phyloP scores from a whole-genome alignment of 768 basidiomycete genomes.

The Clavaria fumosa region DNA sequence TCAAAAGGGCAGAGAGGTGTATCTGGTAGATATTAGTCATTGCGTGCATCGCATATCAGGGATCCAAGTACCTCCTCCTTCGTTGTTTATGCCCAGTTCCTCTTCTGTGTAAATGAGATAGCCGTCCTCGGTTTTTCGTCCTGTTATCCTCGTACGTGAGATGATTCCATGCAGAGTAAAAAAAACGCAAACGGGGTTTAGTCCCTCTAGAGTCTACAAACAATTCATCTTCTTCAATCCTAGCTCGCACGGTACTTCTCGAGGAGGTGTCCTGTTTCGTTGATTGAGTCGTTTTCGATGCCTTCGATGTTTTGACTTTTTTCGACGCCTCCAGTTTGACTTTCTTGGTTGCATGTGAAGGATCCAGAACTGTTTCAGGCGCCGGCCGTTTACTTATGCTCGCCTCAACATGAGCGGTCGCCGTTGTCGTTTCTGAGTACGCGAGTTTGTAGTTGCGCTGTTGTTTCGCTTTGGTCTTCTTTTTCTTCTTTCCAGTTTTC shows the following conservation, averaged over 20 bases:
- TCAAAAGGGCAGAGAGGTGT: conserved; percentile 80
- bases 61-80: conserved; percentile 50
- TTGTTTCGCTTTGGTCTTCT: conserved; percentile 11
- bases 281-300: too few species aligned
- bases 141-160: conserved; percentile 20
- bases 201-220: conserved; percentile 69
- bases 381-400: conserved; percentile 21
- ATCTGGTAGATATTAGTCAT: conserved; percentile 30
- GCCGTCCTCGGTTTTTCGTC: conserved; percentile 68
- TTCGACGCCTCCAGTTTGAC: neutral
- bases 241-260: too few species aligned
- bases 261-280: too few species aligned
- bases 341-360: conserved; percentile 22
- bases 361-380: conserved; percentile 54
- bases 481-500: conserved; percentile 33
- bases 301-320: conserved; percentile 8
- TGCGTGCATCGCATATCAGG: conserved; percentile 9
- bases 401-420: neutral
- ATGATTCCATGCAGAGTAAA: conserved; percentile 2
- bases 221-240: conserved; percentile 27
- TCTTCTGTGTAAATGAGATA: conserved; percentile 70
- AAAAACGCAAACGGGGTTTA: conserved; percentile 39
- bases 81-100: conserved; percentile 53
- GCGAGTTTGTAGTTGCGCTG: conserved; percentile 15
- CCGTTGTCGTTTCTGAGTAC: conserved; percentile 6